phyloP scores from a whole-genome alignment of 495 filamentous ascomycete species.

The Friedmanniomyces simplex region DNA sequence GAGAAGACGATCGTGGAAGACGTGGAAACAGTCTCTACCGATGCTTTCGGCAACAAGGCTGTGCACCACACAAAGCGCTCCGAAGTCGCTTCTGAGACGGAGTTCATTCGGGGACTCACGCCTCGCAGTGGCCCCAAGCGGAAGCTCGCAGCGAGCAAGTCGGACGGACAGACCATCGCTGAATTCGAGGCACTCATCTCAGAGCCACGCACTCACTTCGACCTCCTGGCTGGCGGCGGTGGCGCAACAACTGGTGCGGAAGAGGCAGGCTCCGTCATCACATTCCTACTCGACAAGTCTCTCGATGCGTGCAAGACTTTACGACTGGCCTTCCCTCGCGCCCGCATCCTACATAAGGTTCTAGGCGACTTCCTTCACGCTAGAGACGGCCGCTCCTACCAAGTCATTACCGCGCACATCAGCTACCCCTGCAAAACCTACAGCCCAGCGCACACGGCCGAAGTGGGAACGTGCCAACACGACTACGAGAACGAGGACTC shows the following conservation, averaged over 20 bases:
- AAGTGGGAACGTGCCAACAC: neutral
- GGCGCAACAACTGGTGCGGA: neutral
- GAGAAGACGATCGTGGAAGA: neutral
- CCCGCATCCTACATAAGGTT: neutral
- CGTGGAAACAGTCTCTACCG: neutral
- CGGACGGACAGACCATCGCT: neutral
- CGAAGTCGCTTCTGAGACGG: neutral
- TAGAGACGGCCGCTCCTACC: neutral
- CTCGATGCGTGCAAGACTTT: neutral
- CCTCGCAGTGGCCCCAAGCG: neutral
- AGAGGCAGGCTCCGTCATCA: neutral
- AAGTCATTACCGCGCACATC: neutral
- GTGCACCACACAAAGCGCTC: neutral
- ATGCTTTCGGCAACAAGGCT: neutral
- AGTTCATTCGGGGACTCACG: neutral
- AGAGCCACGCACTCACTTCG: neutral
- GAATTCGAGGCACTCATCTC: neutral
- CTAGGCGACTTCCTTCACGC: neutral
- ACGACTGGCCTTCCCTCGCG: neutral
- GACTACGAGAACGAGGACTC: neutral
- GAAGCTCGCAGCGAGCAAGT: too few relatives aligned
- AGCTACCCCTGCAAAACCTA: conserved; percentile 4
- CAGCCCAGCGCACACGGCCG: neutral
- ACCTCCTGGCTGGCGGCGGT: neutral
- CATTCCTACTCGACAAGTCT: neutral